A percentile compares a stretch with the other conserved stretches of the same genome.
phyloP scores from a whole-genome alignment of 306 rosid species.

The Glycine latifolia region DNA sequence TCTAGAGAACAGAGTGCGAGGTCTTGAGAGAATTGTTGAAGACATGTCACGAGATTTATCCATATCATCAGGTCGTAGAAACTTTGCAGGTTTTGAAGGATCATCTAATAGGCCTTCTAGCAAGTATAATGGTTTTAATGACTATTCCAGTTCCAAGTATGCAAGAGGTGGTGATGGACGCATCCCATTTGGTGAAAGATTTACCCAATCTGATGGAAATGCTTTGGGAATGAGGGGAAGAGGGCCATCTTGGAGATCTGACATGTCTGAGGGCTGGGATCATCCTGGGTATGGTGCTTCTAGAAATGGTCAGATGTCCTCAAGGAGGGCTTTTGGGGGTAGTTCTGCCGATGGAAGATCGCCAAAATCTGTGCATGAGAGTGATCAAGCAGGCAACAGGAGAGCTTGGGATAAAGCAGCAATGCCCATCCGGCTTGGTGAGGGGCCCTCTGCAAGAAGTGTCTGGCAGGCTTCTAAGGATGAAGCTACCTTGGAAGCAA shows the following conservation, averaged over 20 bases:
- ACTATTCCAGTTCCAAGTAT: conserved; percentile 74
- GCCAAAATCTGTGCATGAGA: conserved; percentile 78
- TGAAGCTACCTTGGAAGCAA: conserved; percentile 98
- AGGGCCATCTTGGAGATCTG: conserved; percentile 87
- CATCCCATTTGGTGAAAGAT: conserved; percentile 73
- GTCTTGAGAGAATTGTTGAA: conserved; percentile 97
- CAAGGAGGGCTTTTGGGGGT: conserved; percentile 77
- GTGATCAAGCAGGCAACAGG: conserved; percentile 82
- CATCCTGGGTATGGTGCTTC: conserved; percentile 72
- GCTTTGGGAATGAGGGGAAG: conserved; percentile 79
- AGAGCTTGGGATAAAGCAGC: conserved; percentile 92
- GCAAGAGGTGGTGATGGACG: conserved; percentile 89
- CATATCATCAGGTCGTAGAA: conserved; percentile 83
- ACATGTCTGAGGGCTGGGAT: conserved; percentile 79
- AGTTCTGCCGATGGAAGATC: conserved; percentile 79
- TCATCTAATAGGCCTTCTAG: conserved; percentile 72
- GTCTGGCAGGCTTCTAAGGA: conserved; percentile 99
- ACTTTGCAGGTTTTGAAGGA: conserved; percentile 84
- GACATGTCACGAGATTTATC: conserved; percentile 96
- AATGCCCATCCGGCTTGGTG: conserved; percentile 82
- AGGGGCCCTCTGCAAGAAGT: conserved; percentile 99
- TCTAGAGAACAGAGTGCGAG: conserved; percentile 94
- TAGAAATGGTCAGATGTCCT: conserved; percentile 79
- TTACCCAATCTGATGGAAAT: conserved; percentile 79
- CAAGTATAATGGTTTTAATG: conserved; percentile 83